A percentile compares a stretch with the other conserved stretches of the same genome.
Evolutionary conservation across 2,329 filamentous ascomycete genomes (phyloP).

Genomic region (Trichothecium sympodiale): DNA sequence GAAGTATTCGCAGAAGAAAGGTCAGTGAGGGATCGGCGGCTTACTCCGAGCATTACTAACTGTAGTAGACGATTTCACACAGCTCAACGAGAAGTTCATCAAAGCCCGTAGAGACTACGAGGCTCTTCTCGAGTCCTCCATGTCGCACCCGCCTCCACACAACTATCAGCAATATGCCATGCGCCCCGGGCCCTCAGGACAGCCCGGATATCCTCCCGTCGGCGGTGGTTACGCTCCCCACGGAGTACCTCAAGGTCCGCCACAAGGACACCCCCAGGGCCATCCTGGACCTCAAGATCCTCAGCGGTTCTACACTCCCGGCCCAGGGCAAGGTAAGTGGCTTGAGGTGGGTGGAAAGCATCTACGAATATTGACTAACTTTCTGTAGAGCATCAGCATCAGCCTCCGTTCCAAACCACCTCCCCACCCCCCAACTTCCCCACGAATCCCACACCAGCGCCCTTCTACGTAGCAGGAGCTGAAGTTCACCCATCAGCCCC

Average conservation of each 20-base stretch:
- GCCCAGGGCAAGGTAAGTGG: constrained; percentile 23
- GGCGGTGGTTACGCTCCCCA: constrained; percentile 26
- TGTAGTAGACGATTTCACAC: constrained; percentile 80
- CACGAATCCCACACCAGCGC: constrained; percentile 38
- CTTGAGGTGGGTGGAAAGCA: no score
- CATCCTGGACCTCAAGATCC: constrained; percentile 35
- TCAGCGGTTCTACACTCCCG: constrained; percentile 59
- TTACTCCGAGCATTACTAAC: constrained; percentile 1
- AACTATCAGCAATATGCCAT: constrained; percentile 61
- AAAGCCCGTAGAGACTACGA: constrained; percentile 97
- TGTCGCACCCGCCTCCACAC: constrained; percentile 82
- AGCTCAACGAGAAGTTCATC: constrained; percentile 98
- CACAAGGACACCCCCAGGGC: constrained; percentile 27
- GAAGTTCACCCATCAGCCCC: constrained; percentile 34
- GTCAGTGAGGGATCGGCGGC: constrained; percentile 39
- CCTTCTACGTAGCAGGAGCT: constrained; percentile 55
- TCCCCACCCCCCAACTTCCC: constrained; percentile 45
- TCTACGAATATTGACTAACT: no score
- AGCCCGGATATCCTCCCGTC: constrained; percentile 31
- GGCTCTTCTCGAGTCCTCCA: constrained; percentile 86
- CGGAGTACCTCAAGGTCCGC: constrained; percentile 10
- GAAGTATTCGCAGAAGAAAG: constrained; percentile 99
- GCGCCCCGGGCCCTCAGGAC: constrained; percentile 35
- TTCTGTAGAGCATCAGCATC: constrained; percentile 1
- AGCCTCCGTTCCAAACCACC: constrained; percentile 32